Conservation (phyloP, 2,329 filamentous ascomycete genomes). For the Trichoderma afroharzianum region DNA sequence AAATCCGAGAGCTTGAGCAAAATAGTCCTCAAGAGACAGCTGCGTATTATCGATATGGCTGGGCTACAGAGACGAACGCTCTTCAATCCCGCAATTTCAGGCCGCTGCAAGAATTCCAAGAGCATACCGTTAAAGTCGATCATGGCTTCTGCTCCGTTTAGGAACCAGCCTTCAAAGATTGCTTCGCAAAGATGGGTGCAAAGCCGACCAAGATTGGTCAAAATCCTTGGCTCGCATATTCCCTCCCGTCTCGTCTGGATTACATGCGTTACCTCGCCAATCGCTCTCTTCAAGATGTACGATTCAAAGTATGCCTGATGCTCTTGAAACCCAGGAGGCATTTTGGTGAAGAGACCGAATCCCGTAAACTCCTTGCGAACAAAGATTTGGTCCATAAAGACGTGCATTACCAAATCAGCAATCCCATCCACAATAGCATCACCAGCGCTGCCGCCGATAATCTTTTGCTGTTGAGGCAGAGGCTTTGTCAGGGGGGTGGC, state of each 20-base stretch:
- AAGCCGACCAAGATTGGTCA: constrained; percentile 84
- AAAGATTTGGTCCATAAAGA: constrained; percentile 84
- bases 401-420: constrained; percentile 70
- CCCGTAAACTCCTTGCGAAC: constrained; percentile 86
- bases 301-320: constrained; percentile 96
- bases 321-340: constrained; percentile 88
- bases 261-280: constrained; percentile 65
- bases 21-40: constrained; percentile 73
- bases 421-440: constrained; percentile 72
- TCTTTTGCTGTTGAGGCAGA: constrained; percentile 40
- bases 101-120: constrained; percentile 82
- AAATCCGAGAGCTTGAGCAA: constrained; percentile 80
- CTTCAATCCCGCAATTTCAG: constrained; percentile 77
- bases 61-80: constrained; percentile 88
- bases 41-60: constrained; percentile 71
- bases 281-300: constrained; percentile 72
- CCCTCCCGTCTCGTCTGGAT: constrained; percentile 69
- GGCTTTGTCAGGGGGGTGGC: constrained; percentile 50
- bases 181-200: constrained; percentile 80
- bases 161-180: constrained; percentile 94
- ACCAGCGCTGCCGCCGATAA: constrained; percentile 50
- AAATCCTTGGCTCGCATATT: constrained; percentile 73
- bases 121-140: constrained; percentile 83
- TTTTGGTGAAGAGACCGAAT: constrained; percentile 79
- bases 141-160: constrained; percentile 77